Evolutionary conservation across 495 filamentous ascomycete species (phyloP), one percentile per base, ranked within the genome.

Genomic region (Daldinia childiae): DNA sequence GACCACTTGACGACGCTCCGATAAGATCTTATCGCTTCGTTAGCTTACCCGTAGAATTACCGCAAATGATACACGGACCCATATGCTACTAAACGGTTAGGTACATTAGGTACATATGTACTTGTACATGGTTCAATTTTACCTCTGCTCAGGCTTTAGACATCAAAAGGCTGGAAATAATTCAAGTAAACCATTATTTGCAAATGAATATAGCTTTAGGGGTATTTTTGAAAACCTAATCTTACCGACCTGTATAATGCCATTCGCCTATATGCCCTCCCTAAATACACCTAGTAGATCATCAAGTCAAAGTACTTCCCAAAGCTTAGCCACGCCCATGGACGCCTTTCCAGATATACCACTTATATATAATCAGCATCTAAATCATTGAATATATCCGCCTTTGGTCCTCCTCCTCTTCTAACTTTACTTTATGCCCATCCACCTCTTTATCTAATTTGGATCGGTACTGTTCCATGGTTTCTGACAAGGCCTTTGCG

Each of bases 401-500:
- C 15, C 43, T 39, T 66, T 73, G 26, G 45, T 14, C 45, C 1
- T 66, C 56, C 34, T 73, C 70, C 30, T 26, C 38, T 45, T 68
- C 61, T 0, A 63, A 7, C 43, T 69, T 61, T 12, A 63, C 14
- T 36, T 59, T 52, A 8, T 54, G 51, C 19, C 36, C 30, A 21
- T 36, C 55, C 5, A 38, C 27, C 62, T 66, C 66, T 43, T 41
- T 73, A 6, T 63, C 45, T 39, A 69, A 27, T n/a, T 58, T 73
- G 11, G 30, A 21, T 11, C 71, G 75, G 50, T 79, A 66, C 43
- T 69, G 66, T 45, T 69, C 70, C 57, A 85, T 76, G 6, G 79
- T 57, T 29, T 80, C 79, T 7, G 76, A 77, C 24, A 83, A 45
- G 41, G 76, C 51, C 43, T 73, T 63, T 0, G 82, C 82, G 55